Percentiles rank a stretch among this genome's conserved stretches.
phyloP scores from a whole-genome alignment of 441 rosid genomes.

The Cnidoscolus chayamansa region DNA sequence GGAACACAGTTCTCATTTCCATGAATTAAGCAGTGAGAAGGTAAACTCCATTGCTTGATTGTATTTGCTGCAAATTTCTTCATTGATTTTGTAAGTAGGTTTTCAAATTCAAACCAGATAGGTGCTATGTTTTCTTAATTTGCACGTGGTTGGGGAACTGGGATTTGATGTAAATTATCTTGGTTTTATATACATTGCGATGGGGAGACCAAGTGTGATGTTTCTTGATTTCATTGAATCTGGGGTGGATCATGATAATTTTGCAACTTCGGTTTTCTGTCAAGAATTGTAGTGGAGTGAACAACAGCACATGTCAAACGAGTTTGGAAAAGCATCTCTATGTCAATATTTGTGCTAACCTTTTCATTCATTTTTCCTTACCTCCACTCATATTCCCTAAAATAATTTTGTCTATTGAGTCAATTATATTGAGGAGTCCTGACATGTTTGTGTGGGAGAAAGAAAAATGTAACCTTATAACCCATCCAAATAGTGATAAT shows the following conservation, averaged over 20 bases:
- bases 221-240: constrained; percentile 1
- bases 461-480: not conserved
- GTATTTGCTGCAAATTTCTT: not conserved
- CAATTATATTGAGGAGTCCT: too few relatives aligned
- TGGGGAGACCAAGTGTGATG: not conserved
- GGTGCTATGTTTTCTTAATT: not conserved
- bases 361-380: too few relatives aligned
- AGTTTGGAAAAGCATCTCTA: not conserved
- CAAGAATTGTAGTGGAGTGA: not conserved
- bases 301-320: not conserved
- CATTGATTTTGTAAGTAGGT: not conserved
- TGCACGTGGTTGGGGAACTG: constrained; percentile 5
- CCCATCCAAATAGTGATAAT: not conserved
- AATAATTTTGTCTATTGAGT: too few relatives aligned
- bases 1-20: constrained; percentile 69
- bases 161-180: constrained; percentile 1
- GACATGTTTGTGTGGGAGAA: not conserved
- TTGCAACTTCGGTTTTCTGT: not conserved
- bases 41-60: constrained; percentile 30
- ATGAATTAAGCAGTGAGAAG: constrained; percentile 57
- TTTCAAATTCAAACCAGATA: not conserved
- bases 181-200: not conserved
- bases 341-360: too few relatives aligned
- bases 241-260: not conserved
- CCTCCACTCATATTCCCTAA: too few relatives aligned